A percentile compares a stretch with the other conserved stretches of the same genome.
These are phyloP conservation scores for Leptographium procerum DNA, from an alignment of 2,329 filamentous ascomycete species.

Conservation along the genomic window DNA sequence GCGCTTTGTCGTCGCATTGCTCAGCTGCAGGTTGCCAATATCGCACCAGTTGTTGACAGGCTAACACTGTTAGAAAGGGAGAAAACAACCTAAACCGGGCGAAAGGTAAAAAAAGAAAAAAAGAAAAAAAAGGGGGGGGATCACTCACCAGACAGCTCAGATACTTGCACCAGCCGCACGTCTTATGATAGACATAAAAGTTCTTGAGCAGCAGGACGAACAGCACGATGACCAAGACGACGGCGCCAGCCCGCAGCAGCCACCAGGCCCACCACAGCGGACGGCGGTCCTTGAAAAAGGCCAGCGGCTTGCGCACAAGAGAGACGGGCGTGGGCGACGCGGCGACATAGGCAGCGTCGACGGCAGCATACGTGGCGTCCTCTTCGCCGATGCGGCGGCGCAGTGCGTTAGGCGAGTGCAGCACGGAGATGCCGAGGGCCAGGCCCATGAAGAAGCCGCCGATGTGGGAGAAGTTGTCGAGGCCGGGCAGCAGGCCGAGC, in stretches of 20 bases:
- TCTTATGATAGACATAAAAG: slow-evolving; percentile 71
- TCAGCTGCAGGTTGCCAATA: slow-evolving; percentile 24
- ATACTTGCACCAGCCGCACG: slow-evolving; percentile 90
- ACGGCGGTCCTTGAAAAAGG: slow-evolving; percentile 87
- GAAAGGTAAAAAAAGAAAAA: not conserved
- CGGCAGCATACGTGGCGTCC: slow-evolving; percentile 60
- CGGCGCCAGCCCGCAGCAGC: slow-evolving; percentile 66
- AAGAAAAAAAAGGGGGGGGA: not conserved
- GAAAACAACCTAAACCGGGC: not conserved
- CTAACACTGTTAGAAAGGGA: not conserved
- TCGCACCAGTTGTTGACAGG: slow-evolving; percentile 60
- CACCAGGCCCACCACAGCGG: slow-evolving; percentile 97
- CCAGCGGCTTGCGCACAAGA: slow-evolving; percentile 51
- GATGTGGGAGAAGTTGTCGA: slow-evolving; percentile 97
- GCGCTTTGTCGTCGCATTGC: slow-evolving; percentile 15
- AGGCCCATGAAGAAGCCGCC: slow-evolving; percentile 91
- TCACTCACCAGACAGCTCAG: slow-evolving; percentile 84
- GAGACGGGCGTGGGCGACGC: slow-evolving; percentile 28
- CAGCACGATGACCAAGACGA: slow-evolving; percentile 70
- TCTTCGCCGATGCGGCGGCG: slow-evolving; percentile 60
- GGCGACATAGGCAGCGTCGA: slow-evolving; percentile 35
- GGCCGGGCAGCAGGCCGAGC: slow-evolving; percentile 76
- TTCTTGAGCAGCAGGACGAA: slow-evolving; percentile 84
- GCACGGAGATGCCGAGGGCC: slow-evolving; percentile 70
- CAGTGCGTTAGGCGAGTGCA: slow-evolving; percentile 77